phyloP scores from a whole-genome alignment of 805 yeast genomes.

The Lipomyces yamadae region DNA sequence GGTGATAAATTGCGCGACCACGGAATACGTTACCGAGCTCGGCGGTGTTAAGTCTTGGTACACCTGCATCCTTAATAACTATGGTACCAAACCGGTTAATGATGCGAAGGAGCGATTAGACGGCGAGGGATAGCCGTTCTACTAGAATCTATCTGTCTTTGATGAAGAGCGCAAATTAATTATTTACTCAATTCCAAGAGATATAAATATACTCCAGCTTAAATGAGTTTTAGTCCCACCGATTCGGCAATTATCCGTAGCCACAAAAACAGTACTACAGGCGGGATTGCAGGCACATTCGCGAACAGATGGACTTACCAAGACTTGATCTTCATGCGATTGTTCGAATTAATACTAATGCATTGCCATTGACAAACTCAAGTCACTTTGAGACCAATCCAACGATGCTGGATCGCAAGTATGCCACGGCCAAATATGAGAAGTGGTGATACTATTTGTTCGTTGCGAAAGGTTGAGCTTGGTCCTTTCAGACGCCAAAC shows the following conservation, averaged over 20 bases:
- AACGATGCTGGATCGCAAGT: neutral
- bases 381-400: neutral
- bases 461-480: neutral
- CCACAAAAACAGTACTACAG: neutral
- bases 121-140: neutral
- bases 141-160: neutral
- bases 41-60: slow-evolving; percentile 80
- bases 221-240: neutral
- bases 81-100: neutral
- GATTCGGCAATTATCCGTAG: neutral
- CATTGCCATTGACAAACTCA: neutral
- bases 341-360: neutral
- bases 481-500: too few relatives aligned
- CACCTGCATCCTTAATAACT: slow-evolving; percentile 67
- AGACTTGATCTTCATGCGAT: neutral
- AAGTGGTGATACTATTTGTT: neutral
- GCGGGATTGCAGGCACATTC: too few relatives aligned
- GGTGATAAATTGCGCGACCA: slow-evolving; percentile 44
- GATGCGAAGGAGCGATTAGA: neutral
- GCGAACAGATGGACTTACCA: neutral
- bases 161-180: neutral
- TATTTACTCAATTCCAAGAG: neutral
- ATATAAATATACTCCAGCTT: neutral
- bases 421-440: neutral
- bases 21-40: slow-evolving; percentile 66